phyloP scores from a whole-genome alignment of 78 protist species.

The slime mould (Dictyostelium discoideum) region DNA sequence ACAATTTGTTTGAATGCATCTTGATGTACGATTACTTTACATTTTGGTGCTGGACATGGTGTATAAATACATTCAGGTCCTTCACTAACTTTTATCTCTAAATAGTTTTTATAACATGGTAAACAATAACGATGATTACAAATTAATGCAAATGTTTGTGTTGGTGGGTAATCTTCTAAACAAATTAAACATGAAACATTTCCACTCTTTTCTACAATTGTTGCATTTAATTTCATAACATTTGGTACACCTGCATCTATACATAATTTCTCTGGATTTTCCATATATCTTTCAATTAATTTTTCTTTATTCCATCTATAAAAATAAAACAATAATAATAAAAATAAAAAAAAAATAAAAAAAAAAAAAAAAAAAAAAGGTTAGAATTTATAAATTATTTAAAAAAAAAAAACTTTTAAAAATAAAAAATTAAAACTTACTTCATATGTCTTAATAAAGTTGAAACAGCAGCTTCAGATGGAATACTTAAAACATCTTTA shows the following conservation, averaged over 20 bases:
- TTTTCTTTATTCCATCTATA: constrained; percentile 87
- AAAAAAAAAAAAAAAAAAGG: neutral
- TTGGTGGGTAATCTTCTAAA: constrained; percentile 69
- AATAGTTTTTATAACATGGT: constrained; percentile 69
- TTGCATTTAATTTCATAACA: constrained; percentile 20
- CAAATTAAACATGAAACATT: constrained; percentile 73
- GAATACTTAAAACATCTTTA: constrained; percentile 68
- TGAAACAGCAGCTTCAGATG: constrained; percentile 64
- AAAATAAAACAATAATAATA: neutral
- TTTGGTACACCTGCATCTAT: constrained; percentile 79
- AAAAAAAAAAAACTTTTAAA: no score
- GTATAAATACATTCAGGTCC: constrained; percentile 76
- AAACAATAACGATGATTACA: constrained; percentile 83
- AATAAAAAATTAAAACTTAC: constrained; percentile 19
- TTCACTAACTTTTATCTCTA: constrained; percentile 62
- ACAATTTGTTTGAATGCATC: constrained; percentile 55
- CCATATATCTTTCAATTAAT: constrained; percentile 81
- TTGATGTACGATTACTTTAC: constrained; percentile 68
- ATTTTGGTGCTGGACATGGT: constrained; percentile 83
- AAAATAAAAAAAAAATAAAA: neutral
- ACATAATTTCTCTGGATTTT: constrained; percentile 73
- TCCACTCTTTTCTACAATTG: neutral
- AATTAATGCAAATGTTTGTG: constrained; percentile 64
- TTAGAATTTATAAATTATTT: neutral
- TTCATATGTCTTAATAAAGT: constrained; percentile 45